These are phyloP conservation scores for Apiospora koreana DNA, from an alignment of 2,329 filamentous ascomycete species.

Conservation along the genomic window DNA sequence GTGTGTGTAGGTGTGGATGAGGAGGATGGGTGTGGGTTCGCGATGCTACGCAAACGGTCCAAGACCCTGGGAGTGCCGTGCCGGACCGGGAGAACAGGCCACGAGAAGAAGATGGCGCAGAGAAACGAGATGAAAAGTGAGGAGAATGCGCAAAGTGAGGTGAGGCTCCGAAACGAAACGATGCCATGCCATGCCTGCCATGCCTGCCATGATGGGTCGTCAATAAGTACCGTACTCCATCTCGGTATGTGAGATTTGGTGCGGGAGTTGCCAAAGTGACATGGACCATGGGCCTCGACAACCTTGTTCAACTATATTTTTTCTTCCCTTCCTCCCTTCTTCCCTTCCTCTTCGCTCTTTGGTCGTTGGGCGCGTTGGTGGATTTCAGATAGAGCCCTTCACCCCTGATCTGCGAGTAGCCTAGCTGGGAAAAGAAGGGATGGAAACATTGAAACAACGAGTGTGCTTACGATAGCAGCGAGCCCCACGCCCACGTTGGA, in stretches of 20 bases:
- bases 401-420: neutral
- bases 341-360: no score
- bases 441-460: neutral
- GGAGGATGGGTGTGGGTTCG: neutral
- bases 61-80: neutral
- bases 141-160: neutral
- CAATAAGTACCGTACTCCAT: neutral
- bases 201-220: no score
- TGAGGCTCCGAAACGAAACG: neutral
- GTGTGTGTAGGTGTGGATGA: neutral
- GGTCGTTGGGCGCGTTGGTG: no score
- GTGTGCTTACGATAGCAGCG: neutral
- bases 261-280: slow-evolving; percentile 4
- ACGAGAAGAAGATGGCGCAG: neutral
- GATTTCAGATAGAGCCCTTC: slow-evolving; percentile 10
- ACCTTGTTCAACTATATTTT: neutral
- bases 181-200: neutral
- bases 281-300: neutral
- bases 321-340: neutral
- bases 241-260: neutral
- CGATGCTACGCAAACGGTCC: slow-evolving; percentile 3
- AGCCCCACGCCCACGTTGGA: neutral
- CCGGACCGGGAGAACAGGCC: neutral
- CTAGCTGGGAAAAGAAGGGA: neutral
- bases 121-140: neutral